Conservation (phyloP, 352 stramenopile species). For the Pythium diclinum region DNA sequence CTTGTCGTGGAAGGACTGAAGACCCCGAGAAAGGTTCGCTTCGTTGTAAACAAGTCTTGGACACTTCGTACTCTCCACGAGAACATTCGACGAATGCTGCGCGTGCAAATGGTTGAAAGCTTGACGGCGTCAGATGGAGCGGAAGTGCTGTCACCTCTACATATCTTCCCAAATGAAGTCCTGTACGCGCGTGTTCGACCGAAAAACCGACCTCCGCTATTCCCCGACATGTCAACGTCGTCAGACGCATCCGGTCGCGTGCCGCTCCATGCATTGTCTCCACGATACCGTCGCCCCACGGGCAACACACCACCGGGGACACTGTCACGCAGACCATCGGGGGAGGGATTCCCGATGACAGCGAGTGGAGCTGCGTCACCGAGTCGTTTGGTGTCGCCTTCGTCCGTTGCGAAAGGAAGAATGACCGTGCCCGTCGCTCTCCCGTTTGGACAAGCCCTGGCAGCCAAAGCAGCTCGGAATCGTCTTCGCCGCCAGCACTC, state of each 20-base stretch:
- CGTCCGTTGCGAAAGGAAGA: constrained; percentile 14
- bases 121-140: constrained; percentile 50
- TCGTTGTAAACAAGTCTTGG: constrained; percentile 75
- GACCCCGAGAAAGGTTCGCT: constrained; percentile 51
- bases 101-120: constrained; percentile 64
- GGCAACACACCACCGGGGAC: constrained; percentile 1
- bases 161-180: constrained; percentile 71
- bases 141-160: constrained; percentile 66
- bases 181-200: constrained; percentile 63
- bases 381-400: constrained; percentile 8
- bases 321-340: not conserved
- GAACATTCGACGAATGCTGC: constrained; percentile 68
- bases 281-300: constrained; percentile 11
- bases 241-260: constrained; percentile 7
- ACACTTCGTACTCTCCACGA: constrained; percentile 51
- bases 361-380: constrained; percentile 14
- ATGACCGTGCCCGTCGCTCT: constrained; percentile 13
- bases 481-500: constrained; percentile 33
- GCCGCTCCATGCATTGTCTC: constrained; percentile 14
- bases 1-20: constrained; percentile 70
- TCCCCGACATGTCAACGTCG: constrained; percentile 12
- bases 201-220: constrained; percentile 33
- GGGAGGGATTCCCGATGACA: constrained; percentile 7
- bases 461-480: constrained; percentile 17
- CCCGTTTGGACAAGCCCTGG: constrained; percentile 11